Conservation (phyloP, 345 rosid species). For the Cardamine occulta region DNA sequence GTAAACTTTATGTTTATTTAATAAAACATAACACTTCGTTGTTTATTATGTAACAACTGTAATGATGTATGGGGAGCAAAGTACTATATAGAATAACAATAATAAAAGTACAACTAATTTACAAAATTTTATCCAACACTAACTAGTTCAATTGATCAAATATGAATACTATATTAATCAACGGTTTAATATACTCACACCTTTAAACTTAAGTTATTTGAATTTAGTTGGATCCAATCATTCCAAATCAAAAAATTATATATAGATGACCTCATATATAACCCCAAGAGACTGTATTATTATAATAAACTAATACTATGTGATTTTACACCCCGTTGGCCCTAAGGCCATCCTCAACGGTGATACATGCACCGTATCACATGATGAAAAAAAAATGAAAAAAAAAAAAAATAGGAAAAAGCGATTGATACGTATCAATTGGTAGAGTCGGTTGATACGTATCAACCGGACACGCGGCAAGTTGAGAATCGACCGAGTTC, state of each 20-base stretch:
- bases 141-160: background rate
- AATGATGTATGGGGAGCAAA: conserved; percentile 2
- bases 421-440: too few species aligned
- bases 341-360: too few species aligned
- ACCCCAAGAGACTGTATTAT: background rate
- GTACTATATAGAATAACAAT: background rate
- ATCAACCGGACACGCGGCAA: too few species aligned
- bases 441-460: too few species aligned
- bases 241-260: background rate
- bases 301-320: background rate
- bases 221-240: background rate
- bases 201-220: background rate
- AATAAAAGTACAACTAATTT: background rate
- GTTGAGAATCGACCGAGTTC: too few species aligned
- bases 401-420: too few species aligned
- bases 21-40: background rate
- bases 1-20: background rate
- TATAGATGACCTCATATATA: background rate
- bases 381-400: too few species aligned
- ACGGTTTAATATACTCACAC: too few species aligned
- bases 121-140: background rate
- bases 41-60: background rate
- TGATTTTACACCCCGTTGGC: background rate
- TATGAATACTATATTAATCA: too few species aligned
- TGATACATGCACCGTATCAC: too few species aligned